These are phyloP conservation scores for Phyllosticta citriasiana DNA, from an alignment of 2,329 filamentous ascomycete species.

Conservation along the genomic window DNA sequence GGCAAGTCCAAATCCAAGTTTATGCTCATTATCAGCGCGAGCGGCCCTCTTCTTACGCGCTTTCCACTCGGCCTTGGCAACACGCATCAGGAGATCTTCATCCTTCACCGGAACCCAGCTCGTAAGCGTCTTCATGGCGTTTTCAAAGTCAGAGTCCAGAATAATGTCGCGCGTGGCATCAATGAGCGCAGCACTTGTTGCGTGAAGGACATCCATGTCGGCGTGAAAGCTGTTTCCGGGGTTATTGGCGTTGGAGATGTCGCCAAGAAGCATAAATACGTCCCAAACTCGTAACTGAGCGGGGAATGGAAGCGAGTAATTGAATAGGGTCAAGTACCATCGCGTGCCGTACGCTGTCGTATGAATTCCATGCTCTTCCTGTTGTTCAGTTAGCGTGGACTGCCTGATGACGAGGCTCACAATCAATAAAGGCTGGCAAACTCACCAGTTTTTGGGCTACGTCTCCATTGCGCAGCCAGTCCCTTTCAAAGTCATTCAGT, in stretches of 20 bases:
- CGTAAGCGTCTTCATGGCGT: constrained; percentile 93
- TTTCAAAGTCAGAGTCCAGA: constrained; percentile 90
- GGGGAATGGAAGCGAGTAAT: constrained; percentile 87
- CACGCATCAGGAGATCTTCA: constrained; percentile 85
- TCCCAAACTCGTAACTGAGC: constrained; percentile 96
- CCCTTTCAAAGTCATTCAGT: constrained; percentile 70
- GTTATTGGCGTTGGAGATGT: constrained; percentile 28
- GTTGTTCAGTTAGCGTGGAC: constrained; percentile 15
- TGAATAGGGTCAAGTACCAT: constrained; percentile 97
- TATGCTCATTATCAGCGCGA: background rate
- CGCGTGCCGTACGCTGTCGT: constrained; percentile 90
- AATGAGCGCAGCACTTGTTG: constrained; percentile 79
- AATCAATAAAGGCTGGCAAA: constrained; percentile 15
- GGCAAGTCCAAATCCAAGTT: background rate
- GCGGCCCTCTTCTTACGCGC: constrained; percentile 43
- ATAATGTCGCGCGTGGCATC: constrained; percentile 83
- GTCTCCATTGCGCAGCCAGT: constrained; percentile 70
- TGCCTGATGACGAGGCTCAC: background rate
- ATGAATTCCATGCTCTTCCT: constrained; percentile 70
- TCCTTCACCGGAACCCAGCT: constrained; percentile 91
- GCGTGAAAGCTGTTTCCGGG: constrained; percentile 23
- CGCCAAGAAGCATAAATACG: constrained; percentile 89
- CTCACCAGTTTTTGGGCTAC: constrained; percentile 72
- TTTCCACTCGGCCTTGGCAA: constrained; percentile 82
- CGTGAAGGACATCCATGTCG: constrained; percentile 80